Percentiles rank a stretch among this genome's conserved stretches.
These are phyloP conservation scores for Aspergillus pseudotamarii DNA, from an alignment of 2,329 filamentous ascomycete species.

Conservation along the genomic window DNA sequence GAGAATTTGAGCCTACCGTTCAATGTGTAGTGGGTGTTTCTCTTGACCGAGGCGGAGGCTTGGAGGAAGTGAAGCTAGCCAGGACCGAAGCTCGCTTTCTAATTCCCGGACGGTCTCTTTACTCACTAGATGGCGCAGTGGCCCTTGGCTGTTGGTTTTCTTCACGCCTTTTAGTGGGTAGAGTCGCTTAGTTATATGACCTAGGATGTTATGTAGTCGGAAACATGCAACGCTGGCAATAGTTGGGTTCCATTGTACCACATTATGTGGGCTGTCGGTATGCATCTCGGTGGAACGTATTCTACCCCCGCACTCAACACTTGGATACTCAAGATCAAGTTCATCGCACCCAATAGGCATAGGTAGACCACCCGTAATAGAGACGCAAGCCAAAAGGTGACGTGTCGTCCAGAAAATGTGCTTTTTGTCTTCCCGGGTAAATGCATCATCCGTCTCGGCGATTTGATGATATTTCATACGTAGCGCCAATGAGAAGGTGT, in stretches of 20 bases:
- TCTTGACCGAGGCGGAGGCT: conserved; percentile 1
- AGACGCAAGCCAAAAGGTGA: conserved; percentile 9
- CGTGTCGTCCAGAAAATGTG: conserved; percentile 14
- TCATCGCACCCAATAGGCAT: conserved; percentile 10
- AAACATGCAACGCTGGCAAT: conserved; percentile 5
- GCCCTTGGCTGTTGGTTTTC: not conserved
- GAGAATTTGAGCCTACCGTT: conserved; percentile 1
- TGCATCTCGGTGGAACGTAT: not conserved
- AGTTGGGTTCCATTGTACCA: not conserved
- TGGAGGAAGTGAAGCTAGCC: conserved; percentile 6
- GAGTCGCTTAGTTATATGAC: conserved; percentile 6
- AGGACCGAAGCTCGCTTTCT: conserved; percentile 10
- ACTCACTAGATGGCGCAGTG: conserved; percentile 11
- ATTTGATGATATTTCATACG: conserved; percentile 16
- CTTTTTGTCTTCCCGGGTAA: conserved; percentile 1
- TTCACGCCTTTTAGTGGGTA: conserved; percentile 8
- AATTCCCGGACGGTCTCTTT: conserved; percentile 7
- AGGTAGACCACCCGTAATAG: conserved; percentile 9
- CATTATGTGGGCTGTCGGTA: not conserved
- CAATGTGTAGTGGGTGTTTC: not conserved
- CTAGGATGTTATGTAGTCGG: conserved; percentile 10
- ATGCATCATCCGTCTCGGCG: not conserved
- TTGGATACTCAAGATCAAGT: conserved; percentile 9
- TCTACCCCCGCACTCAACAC: not conserved
- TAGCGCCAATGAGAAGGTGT: conserved; percentile 13